Evolutionary conservation across 805 yeast genomes (phyloP).

Genomic region (Yarrowia sp.): DNA sequence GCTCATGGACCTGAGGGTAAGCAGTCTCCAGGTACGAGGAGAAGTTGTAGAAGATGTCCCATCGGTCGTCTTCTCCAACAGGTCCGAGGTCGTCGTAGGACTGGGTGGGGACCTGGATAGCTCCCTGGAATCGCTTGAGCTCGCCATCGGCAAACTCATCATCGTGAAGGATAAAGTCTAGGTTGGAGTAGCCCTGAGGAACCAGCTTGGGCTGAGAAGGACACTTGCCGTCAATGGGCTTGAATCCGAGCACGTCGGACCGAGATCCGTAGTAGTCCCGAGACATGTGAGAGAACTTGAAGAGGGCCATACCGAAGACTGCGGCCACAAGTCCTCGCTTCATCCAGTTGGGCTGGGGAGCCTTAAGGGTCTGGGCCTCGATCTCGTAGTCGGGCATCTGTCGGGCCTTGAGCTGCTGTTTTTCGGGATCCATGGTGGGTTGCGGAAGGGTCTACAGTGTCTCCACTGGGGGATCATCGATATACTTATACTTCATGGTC

Average conservation of each 20-base stretch:
- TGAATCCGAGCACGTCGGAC: conserved; percentile 4
- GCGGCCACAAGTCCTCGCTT: conserved; percentile 20
- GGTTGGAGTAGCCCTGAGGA: conserved; percentile 22
- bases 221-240: conserved; percentile 19
- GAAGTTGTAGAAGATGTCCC: conserved; percentile 58
- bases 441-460: background rate
- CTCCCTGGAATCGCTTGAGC: conserved; percentile 50
- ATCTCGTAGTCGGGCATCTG: conserved; percentile 5
- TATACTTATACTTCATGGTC: conserved; percentile 5
- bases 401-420: conserved; percentile 15
- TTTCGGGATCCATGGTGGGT: conserved; percentile 21
- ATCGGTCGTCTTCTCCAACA: conserved; percentile 59
- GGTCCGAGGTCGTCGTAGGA: conserved; percentile 61
- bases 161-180: conserved; percentile 28
- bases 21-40: conserved; percentile 61
- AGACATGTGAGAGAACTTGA: conserved; percentile 8
- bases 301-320: conserved; percentile 11
- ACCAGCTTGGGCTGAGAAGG: conserved; percentile 21
- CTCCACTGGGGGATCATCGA: background rate
- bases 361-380: conserved; percentile 11
- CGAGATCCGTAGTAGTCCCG: conserved; percentile 7
- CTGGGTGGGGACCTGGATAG: conserved; percentile 70
- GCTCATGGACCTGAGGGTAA: conserved; percentile 61
- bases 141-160: conserved; percentile 14
- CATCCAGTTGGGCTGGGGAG: conserved; percentile 20